Evolutionary conservation across 1,284 basidiomycete genomes (phyloP).

Genomic region (Gymnopus androsaceus): DNA sequence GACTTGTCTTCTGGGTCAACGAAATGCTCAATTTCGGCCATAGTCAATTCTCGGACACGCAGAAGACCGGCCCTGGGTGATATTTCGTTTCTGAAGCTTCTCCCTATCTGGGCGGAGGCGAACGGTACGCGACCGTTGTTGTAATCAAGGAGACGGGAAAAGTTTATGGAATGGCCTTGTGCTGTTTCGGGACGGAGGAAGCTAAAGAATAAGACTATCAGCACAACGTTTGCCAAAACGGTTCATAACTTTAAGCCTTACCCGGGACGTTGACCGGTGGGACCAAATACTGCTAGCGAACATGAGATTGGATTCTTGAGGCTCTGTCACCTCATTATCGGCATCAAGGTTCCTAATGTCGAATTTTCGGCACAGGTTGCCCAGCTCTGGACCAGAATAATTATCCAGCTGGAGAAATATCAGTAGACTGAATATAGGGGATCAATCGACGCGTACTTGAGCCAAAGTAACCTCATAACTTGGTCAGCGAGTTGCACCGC

Average conservation of each 20-base stretch:
- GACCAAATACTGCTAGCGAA: conserved; percentile 96
- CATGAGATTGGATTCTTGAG: conserved; percentile 98
- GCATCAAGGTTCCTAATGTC: conserved; percentile 91
- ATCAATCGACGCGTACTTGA: conserved; percentile 60
- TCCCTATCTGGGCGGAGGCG: conserved; percentile 96
- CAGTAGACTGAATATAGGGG: background rate
- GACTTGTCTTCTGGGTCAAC: conserved; percentile 94
- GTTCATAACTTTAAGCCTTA: conserved; percentile 41
- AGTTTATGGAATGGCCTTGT: conserved; percentile 99
- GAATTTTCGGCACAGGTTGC: conserved; percentile 83
- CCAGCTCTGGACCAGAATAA: conserved; percentile 87
- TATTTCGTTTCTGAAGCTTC: conserved; percentile 98
- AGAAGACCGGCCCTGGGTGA: conserved; percentile 94
- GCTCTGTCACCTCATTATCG: conserved; percentile 89
- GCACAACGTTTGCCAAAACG: background rate
- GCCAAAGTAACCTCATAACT: conserved; percentile 87
- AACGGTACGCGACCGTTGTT: conserved; percentile 97
- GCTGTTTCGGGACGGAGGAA: conserved; percentile 98
- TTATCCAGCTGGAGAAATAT: conserved; percentile 84
- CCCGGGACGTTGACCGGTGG: conserved; percentile 97
- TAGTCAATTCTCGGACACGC: conserved; percentile 97
- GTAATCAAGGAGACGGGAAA: conserved; percentile 94
- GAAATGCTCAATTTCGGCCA: conserved; percentile 99
- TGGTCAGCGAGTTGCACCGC: conserved; percentile 81
- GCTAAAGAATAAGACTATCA: conserved; percentile 43